A percentile compares a stretch with the other conserved stretches of the same genome.
phyloP scores from a whole-genome alignment of 2,329 filamentous ascomycete species.

The Chaetomium globosum region DNA sequence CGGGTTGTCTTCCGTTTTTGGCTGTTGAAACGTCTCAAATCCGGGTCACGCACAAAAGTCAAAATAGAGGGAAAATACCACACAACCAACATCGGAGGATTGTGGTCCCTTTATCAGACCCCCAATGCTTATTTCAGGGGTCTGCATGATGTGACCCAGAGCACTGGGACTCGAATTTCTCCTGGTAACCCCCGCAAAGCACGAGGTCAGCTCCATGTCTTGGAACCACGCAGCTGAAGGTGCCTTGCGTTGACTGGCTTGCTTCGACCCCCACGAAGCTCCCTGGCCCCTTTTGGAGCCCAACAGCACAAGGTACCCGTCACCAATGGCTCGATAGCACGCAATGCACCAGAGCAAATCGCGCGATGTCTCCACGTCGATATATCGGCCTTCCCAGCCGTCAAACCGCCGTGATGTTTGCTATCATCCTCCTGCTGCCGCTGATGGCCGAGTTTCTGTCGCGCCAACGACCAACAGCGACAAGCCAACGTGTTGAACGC shows the following conservation, averaged over 20 bases:
- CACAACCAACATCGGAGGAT: neutral
- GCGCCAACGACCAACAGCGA: neutral
- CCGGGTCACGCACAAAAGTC: neutral
- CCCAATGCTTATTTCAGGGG: neutral
- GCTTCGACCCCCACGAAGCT: slow-evolving; percentile 1
- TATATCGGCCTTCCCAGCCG: slow-evolving; percentile 9
- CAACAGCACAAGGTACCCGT: neutral
- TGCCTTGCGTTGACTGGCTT: neutral
- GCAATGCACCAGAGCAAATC: slow-evolving; percentile 1
- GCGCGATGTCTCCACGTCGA: slow-evolving; percentile 12
- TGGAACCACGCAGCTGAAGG: neutral
- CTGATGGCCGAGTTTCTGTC: neutral
- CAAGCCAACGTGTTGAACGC: neutral
- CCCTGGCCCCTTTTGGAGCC: neutral
- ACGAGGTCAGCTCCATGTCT: neutral
- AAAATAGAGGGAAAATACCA: neutral
- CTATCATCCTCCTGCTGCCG: neutral
- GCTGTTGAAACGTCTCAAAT: neutral
- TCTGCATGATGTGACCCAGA: neutral
- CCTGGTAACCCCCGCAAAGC: slow-evolving; percentile 2
- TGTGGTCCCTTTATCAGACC: neutral
- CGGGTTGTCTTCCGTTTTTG: neutral
- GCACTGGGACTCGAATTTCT: slow-evolving; percentile 4
- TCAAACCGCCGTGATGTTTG: neutral
- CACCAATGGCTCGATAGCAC: slow-evolving; percentile 11